Conservation (phyloP, 345 rosid species). For the Syzygium oleosum region DNA sequence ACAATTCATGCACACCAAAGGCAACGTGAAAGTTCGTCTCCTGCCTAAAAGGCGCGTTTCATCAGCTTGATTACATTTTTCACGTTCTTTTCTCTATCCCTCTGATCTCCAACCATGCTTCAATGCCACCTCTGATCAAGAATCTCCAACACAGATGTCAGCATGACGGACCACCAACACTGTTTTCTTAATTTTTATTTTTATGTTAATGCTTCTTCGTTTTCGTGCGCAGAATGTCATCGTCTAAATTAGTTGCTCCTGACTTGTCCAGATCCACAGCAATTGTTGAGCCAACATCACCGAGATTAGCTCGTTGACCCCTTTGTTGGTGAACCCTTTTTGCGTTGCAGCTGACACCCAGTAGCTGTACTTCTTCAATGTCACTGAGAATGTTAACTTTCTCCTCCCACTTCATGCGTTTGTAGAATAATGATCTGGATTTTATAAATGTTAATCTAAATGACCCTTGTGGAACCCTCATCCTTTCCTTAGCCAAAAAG, state of each 20-base stretch:
- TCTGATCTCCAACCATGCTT: neutral
- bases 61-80: neutral
- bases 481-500: neutral
- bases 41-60: neutral
- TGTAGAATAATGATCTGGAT: neutral
- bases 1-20: neutral
- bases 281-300: neutral
- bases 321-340: neutral
- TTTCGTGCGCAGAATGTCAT: neutral
- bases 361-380: neutral
- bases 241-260: neutral
- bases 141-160: neutral
- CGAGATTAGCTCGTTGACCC: neutral
- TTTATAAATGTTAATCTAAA: neutral
- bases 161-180: neutral
- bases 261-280: neutral
- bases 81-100: neutral
- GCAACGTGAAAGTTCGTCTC: neutral
- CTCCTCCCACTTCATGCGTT: neutral
- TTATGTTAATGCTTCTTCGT: neutral
- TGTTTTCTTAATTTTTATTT: neutral
- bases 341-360: neutral
- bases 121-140: neutral
- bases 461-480: neutral
- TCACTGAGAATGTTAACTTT: neutral